Conservation (phyloP, 306 rosid species). For the Leucaena leucocephala region DNA sequence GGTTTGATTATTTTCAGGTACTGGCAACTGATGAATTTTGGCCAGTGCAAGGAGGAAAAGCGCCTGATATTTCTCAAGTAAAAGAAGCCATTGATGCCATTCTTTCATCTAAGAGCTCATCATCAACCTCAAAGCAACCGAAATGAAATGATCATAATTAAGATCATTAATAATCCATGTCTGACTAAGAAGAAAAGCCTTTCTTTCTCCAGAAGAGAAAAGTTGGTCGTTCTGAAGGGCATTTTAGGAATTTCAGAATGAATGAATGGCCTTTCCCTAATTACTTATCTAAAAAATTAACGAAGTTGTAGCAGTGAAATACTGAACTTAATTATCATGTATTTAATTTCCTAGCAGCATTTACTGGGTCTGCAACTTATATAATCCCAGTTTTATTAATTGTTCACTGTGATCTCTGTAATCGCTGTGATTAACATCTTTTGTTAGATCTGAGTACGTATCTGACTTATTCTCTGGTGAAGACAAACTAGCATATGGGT, state of each 20-base stretch:
- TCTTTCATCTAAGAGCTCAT: conserved; percentile 66
- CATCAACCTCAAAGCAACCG: conserved; percentile 44
- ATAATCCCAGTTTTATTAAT: conserved; percentile 29
- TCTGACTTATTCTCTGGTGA: conserved; percentile 18
- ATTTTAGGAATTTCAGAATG: conserved; percentile 31
- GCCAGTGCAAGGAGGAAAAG: conserved; percentile 85
- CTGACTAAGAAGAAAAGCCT: conserved; percentile 35
- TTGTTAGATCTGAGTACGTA: conserved; percentile 26
- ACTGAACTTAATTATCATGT: conserved; percentile 13
- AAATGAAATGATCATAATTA: no score
- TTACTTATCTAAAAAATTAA: not conserved
- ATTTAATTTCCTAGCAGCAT: conserved; percentile 4
- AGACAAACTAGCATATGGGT: not conserved
- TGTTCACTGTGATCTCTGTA: conserved; percentile 20
- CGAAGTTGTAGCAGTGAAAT: conserved; percentile 31
- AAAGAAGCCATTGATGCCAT: conserved; percentile 90
- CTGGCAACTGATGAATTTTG: conserved; percentile 92
- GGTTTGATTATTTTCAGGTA: conserved; percentile 45
- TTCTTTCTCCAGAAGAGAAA: not conserved
- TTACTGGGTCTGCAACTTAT: conserved; percentile 26
- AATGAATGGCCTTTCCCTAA: conserved; percentile 29
- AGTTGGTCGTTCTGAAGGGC: conserved; percentile 38
- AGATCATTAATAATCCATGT: not conserved
- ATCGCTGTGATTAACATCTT: not conserved
- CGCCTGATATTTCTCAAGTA: conserved; percentile 89